A percentile compares a stretch with the other conserved stretches of the same genome.
phyloP scores from a whole-genome alignment of 1,284 basidiomycete genomes.

The Moesziomyces sp. region DNA sequence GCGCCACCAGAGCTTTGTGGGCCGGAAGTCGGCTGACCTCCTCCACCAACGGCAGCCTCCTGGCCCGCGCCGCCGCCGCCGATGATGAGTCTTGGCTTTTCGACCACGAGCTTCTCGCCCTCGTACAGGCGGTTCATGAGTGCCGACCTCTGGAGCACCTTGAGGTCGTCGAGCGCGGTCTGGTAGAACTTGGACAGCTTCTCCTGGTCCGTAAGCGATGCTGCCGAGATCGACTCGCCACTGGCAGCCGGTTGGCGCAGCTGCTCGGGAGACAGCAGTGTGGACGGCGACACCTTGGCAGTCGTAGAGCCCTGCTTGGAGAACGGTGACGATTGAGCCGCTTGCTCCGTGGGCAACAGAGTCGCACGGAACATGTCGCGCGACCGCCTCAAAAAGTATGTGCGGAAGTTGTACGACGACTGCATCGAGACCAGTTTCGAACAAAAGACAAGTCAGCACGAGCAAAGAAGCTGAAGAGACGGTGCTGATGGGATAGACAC shows the following conservation, averaged over 20 bases:
- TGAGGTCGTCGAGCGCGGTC: constrained; percentile 58
- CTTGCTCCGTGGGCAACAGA: constrained; percentile 46
- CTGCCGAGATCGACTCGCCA: constrained; percentile 33
- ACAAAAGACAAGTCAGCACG: background rate
- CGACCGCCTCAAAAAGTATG: constrained; percentile 65
- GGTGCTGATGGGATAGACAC: constrained; percentile 11
- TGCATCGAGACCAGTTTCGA: constrained; percentile 8
- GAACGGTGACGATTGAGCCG: constrained; percentile 51
- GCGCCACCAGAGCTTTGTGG: constrained; percentile 46
- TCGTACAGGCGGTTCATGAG: constrained; percentile 65
- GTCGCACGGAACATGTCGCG: constrained; percentile 64
- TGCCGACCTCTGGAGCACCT: constrained; percentile 63
- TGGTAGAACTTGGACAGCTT: constrained; percentile 58
- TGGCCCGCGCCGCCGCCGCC: constrained; percentile 54
- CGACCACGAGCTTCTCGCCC: constrained; percentile 65
- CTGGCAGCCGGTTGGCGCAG: constrained; percentile 19
- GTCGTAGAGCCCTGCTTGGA: constrained; percentile 56
- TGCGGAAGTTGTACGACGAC: constrained; percentile 67
- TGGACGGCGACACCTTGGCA: constrained; percentile 49
- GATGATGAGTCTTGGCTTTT: constrained; percentile 57
- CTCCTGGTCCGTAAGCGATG: constrained; percentile 35
- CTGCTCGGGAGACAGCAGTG: constrained; percentile 43
- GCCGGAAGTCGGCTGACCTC: constrained; percentile 44
- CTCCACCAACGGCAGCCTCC: constrained; percentile 48
- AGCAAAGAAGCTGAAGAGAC: background rate